phyloP scores from a whole-genome alignment of 2,329 filamentous ascomycete species.

The Blumeriella jaapii region DNA sequence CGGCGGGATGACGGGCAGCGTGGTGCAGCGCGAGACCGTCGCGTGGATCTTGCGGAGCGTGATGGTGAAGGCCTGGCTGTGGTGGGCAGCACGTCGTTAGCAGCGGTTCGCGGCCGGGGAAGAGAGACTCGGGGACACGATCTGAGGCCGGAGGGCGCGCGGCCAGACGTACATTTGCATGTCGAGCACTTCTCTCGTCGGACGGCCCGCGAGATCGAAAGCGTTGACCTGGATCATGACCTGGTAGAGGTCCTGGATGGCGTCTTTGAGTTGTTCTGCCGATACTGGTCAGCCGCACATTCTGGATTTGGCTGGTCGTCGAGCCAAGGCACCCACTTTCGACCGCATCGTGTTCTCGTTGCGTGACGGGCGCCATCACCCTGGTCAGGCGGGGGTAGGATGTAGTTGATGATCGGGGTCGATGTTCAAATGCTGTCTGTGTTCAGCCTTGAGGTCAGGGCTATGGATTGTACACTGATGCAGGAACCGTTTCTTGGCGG shows the following conservation, averaged over 20 bases:
- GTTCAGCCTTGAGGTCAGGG: neutral
- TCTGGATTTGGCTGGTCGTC: neutral
- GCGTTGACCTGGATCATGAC: slow-evolving; percentile 50
- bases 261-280: slow-evolving; percentile 46
- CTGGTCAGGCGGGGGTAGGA: neutral
- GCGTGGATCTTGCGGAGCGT: slow-evolving; percentile 32
- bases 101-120: neutral
- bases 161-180: slow-evolving; percentile 35
- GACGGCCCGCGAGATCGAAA: slow-evolving; percentile 44
- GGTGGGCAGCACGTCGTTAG: slow-evolving; percentile 19
- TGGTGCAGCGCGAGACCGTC: slow-evolving; percentile 28
- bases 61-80: slow-evolving; percentile 32
- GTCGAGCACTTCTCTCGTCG: slow-evolving; percentile 40
- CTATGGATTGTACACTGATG: neutral
- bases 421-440: neutral
- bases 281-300: slow-evolving; percentile 1
- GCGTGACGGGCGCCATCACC: slow-evolving; percentile 28
- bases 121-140: neutral
- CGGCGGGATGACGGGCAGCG: slow-evolving; percentile 43
- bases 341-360: slow-evolving; percentile 28
- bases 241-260: slow-evolving; percentile 53
- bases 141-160: slow-evolving; percentile 2
- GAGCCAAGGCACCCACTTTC: slow-evolving; percentile 26
- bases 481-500: neutral
- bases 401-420: neutral